Evolutionary conservation across 192 early-diverging fungal genomes (phyloP), one percentile per base, ranked within the genome.

Genomic region (Coemansia sp.): DNA sequence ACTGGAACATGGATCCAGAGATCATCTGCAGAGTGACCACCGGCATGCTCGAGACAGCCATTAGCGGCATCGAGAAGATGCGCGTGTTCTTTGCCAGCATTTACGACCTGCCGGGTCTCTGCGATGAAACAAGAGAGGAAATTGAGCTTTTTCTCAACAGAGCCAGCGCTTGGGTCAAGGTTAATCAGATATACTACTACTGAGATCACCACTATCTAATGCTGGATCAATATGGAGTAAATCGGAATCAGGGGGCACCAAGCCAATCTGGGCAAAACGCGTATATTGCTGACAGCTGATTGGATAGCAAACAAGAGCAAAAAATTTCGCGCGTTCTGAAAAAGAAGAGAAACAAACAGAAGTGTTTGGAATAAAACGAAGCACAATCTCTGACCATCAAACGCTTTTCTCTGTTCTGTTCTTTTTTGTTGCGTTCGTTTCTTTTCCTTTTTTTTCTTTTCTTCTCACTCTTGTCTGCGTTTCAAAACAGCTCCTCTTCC

Each of bases 1-100:
- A 80, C 69, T 80, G 77, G 77, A 61, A 59, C 56, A 71, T 80
- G 69, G 77, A 80, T 39, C 52, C 60, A 15, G 58, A 71, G 15
- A 59, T 73, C 4, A 54, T 80, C 10, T 65, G 49, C 50, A 57
- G 48, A 7, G 61, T 80, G 8, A 52, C 77, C 5, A 56, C 77
- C 0, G 77, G 77, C 38, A 45, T 61, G 26, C 72, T 63, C 13
- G 18, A 62, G 23, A 40, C 60, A 10, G 77, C 65, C 9, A 64
- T 74, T 64, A n/a, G 38, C 26, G 77, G 71, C 13, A 65, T 80
- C 49, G 57, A 56, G 26, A 13, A 18, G 1, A 80, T 80, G 77
- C 57, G 69, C 52, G 43, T 15, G 16, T 59, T 52, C 15, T 65
- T 80, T 26, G 50, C 65, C 23, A 18, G 56, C 9, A 26, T 57